Percentiles rank a stretch among this genome's conserved stretches.
phyloP scores from a whole-genome alignment of 345 rosid species.

The Linum trigynum region DNA sequence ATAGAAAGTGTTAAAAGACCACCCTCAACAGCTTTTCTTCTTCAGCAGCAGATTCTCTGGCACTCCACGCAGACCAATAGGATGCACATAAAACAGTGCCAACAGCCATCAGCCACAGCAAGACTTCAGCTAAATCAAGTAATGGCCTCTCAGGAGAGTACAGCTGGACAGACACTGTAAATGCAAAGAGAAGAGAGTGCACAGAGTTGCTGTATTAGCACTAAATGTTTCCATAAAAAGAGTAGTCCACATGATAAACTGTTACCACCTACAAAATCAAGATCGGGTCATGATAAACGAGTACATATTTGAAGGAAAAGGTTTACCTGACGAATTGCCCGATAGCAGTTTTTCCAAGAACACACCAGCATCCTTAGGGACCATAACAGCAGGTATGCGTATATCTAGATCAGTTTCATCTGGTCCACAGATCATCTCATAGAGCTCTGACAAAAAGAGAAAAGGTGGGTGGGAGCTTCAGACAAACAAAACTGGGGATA shows the following conservation, averaged over 20 bases:
- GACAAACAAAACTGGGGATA: background rate
- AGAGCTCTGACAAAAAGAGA: slow-evolving; percentile 49
- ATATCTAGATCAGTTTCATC: slow-evolving; percentile 92
- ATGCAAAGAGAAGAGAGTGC: slow-evolving; percentile 5
- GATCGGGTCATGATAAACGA: background rate
- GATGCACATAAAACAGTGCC: slow-evolving; percentile 88
- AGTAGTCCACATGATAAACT: background rate
- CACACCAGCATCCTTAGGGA: slow-evolving; percentile 92
- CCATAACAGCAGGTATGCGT: slow-evolving; percentile 83
- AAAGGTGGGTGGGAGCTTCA: background rate
- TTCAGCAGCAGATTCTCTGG: slow-evolving; percentile 78
- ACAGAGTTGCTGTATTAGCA: background rate
- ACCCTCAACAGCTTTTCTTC: slow-evolving; percentile 88
- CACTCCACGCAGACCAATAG: slow-evolving; percentile 97
- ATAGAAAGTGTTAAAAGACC: slow-evolving; percentile 8
- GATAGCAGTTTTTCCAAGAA: slow-evolving; percentile 57
- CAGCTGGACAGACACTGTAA: slow-evolving; percentile 79
- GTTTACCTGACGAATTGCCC: slow-evolving; percentile 55
- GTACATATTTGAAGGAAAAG: background rate
- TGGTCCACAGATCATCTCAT: slow-evolving; percentile 98
- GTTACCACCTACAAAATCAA: background rate
- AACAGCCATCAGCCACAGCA: slow-evolving; percentile 97
- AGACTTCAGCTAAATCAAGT: slow-evolving; percentile 92
- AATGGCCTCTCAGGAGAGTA: slow-evolving; percentile 85
- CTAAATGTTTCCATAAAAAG: background rate